Evolutionary conservation across 306 rosid species (phyloP), one percentile per base, ranked within the genome.

Genomic region (Quercus robur): DNA sequence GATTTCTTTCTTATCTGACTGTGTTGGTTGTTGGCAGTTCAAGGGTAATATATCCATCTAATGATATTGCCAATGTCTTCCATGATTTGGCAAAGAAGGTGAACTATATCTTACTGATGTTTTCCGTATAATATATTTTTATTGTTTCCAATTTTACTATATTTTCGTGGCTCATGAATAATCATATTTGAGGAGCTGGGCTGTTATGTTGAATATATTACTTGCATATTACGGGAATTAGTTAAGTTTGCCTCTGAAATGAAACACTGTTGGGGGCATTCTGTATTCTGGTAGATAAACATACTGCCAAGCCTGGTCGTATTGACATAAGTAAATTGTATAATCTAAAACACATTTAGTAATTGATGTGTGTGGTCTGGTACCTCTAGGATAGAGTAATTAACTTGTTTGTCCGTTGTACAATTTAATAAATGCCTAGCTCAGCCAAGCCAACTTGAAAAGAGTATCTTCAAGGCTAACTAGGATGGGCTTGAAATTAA

Each of bases 41-140:
- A 11, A 88, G 92, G 56, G 90, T 89, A 80, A 81, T 86, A 66
- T 90, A 83, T 87, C 99, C 98, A 51, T 76, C 85, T 79, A 91
- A 93, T 77, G 92, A 90, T 71, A 69, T 89, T 81, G 90, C 90
- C 75, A 82, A 84, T 76, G 89, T 91, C 69, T 95, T 87, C 87
- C 89, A 90, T 83, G 93, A 93, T 87, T 87, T 93, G 84, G 94
- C 98, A 44, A 83, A 85, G 80, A 91, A 95, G 88, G 99, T 93
- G 8, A 51, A 78, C 4, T 11, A 14, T 73, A 20, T 63, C 2
- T 74, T 58, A 18, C n/a, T 80, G 56, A 51, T 51, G 17, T 19
- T 67, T 7, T 67, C 25, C 8, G 3, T 31, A 9, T 67, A 20
- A 68, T 68, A 1, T 46, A 68, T 13, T 35, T 66, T 66, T 64